phyloP scores from a whole-genome alignment of 2,329 filamentous ascomycete genomes.

The Phaeophleospora eucalypticola region DNA sequence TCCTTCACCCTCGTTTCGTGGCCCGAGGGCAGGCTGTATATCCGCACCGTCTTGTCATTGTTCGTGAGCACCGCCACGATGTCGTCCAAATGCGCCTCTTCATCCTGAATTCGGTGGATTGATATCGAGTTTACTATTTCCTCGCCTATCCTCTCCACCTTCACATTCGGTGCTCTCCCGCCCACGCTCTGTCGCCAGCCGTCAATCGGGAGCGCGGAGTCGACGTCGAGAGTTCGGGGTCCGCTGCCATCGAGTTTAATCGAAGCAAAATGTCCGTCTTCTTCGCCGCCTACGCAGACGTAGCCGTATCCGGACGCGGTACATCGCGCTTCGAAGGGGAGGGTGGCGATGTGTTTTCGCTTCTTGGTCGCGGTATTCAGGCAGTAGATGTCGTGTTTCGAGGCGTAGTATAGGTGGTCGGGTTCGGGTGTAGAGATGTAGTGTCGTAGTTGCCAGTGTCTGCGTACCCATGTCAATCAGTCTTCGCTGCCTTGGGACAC shows the following conservation, averaged over 20 bases:
- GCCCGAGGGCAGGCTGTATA: slow-evolving; percentile 71
- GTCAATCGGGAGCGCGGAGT: slow-evolving; percentile 55
- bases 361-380: slow-evolving; percentile 64
- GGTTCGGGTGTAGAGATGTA: slow-evolving; percentile 77
- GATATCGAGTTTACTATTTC: slow-evolving; percentile 65
- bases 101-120: slow-evolving; percentile 56
- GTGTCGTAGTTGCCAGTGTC: slow-evolving; percentile 85
- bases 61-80: slow-evolving; percentile 75
- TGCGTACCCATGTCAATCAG: too few relatives aligned
- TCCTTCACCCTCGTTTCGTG: slow-evolving; percentile 66
- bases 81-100: slow-evolving; percentile 43
- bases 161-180: slow-evolving; percentile 40
- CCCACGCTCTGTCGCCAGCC: slow-evolving; percentile 14
- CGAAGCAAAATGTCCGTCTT: slow-evolving; percentile 80
- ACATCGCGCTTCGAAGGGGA: slow-evolving; percentile 68
- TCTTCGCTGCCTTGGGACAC: too few relatives aligned
- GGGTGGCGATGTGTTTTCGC: slow-evolving; percentile 69
- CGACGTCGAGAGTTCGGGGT: slow-evolving; percentile 48
- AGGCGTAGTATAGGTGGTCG: slow-evolving; percentile 80
- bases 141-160: slow-evolving; percentile 57
- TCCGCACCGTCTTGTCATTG: slow-evolving; percentile 82
- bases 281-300: slow-evolving; percentile 81
- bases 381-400: slow-evolving; percentile 58
- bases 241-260: slow-evolving; percentile 55
- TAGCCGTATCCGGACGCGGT: slow-evolving; percentile 81